These are phyloP conservation scores for Lipomyces orientalis DNA, from an alignment of 805 yeast genomes.

Conservation along the genomic window DNA sequence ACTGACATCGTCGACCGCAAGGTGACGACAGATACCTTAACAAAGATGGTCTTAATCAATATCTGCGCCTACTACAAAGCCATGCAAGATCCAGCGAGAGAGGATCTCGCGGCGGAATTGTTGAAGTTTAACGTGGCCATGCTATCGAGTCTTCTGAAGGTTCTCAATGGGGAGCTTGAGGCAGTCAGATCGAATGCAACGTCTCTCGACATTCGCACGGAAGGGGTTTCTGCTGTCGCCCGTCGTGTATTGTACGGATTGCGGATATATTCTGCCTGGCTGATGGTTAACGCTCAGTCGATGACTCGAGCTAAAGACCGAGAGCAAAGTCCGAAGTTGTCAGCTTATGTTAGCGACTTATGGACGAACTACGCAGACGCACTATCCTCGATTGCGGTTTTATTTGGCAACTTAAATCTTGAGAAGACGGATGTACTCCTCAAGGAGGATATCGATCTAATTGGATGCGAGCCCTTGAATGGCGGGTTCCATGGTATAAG, in stretches of 20 bases:
- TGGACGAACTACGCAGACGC: conserved; percentile 26
- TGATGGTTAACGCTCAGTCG: conserved; percentile 1
- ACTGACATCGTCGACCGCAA: conserved; percentile 9
- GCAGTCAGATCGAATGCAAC: background rate
- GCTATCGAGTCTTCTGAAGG: conserved; percentile 3
- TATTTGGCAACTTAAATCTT: conserved; percentile 13
- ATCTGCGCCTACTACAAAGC: conserved; percentile 26
- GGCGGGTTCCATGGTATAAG: conserved; percentile 23
- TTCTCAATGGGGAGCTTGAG: conserved; percentile 17
- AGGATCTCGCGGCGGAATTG: background rate
- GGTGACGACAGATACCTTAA: conserved; percentile 24
- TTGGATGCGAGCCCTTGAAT: conserved; percentile 28
- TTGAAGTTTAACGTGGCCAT: conserved; percentile 7
- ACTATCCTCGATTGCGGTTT: conserved; percentile 13
- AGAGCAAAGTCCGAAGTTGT: background rate
- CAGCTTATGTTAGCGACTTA: background rate
- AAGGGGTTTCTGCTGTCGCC: conserved; percentile 7
- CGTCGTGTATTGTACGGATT: conserved; percentile 22
- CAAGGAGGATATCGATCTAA: conserved; percentile 32
- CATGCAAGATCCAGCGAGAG: conserved; percentile 1
- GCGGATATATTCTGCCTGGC: conserved; percentile 30
- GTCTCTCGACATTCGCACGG: background rate
- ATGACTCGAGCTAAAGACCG: background rate
- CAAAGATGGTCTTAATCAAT: conserved; percentile 20
- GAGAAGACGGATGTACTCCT: conserved; percentile 27